A percentile compares a stretch with the other conserved stretches of the same genome.
Evolutionary conservation across 106 monocot genomes (phyloP).

Genomic region (Alisma plantagoaquatica): DNA sequence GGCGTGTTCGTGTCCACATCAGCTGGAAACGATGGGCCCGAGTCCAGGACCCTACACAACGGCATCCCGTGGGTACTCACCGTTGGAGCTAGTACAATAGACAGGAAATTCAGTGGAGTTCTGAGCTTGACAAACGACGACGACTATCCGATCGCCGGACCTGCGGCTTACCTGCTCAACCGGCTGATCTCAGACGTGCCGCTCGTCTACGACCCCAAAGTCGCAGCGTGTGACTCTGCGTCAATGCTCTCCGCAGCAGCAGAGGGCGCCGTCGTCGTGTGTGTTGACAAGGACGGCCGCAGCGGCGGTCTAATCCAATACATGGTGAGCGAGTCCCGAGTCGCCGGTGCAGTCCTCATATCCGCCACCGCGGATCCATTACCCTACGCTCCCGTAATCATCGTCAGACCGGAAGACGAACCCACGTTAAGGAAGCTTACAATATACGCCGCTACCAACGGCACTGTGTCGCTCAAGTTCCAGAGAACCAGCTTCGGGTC

Average conservation of each 20-base stretch:
- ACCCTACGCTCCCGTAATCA: constrained; percentile 12
- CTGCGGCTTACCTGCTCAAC: constrained; percentile 24
- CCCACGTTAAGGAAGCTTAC: constrained; percentile 16
- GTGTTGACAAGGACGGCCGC: neutral
- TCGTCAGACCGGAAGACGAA: constrained; percentile 25
- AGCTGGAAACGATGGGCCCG: constrained; percentile 52
- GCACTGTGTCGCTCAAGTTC: constrained; percentile 30
- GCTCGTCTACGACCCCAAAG: too few relatives aligned
- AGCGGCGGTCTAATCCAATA: neutral
- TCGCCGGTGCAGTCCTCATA: constrained; percentile 29
- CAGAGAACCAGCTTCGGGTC: constrained; percentile 23
- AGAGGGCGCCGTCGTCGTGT: constrained; percentile 14
- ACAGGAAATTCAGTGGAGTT: constrained; percentile 31
- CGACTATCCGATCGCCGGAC: constrained; percentile 23
- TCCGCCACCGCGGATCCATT: constrained; percentile 1
- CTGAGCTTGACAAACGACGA: constrained; percentile 27
- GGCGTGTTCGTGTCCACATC: constrained; percentile 57
- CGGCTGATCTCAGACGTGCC: neutral
- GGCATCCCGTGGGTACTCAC: constrained; percentile 59
- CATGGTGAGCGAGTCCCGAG: constrained; percentile 1
- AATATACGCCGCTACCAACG: too few relatives aligned
- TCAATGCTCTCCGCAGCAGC: neutral
- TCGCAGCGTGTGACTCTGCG: constrained; percentile 14
- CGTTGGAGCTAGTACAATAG: constrained; percentile 51
- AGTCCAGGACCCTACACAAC: constrained; percentile 31